Percentiles rank a stretch among this genome's conserved stretches.
phyloP scores from a whole-genome alignment of 441 rosid species.

The Arabidopsis hybrid region DNA sequence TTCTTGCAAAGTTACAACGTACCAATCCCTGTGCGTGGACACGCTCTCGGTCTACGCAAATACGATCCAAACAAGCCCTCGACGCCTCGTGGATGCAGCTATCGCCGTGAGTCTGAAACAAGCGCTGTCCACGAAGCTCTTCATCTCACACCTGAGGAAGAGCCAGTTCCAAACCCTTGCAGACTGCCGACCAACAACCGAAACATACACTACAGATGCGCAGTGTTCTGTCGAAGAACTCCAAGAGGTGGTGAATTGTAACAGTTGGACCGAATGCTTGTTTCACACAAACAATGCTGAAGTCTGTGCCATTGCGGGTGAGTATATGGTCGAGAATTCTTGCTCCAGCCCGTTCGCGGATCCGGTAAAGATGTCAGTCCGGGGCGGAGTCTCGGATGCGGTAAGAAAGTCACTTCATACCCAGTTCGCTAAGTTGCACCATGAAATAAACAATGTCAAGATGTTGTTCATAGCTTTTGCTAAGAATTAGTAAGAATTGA shows the following conservation, averaged over 20 bases:
- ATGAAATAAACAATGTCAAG: conserved; percentile 9
- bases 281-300: conserved; percentile 74
- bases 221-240: background rate
- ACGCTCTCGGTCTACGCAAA: conserved; percentile 58
- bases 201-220: conserved; percentile 22
- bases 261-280: background rate
- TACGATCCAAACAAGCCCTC: conserved; percentile 62
- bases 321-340: conserved; percentile 54
- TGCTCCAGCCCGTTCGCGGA: conserved; percentile 69
- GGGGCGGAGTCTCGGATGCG: background rate
- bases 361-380: conserved; percentile 37
- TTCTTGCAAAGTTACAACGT: conserved; percentile 60
- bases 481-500: conserved; percentile 13
- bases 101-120: conserved; percentile 59
- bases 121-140: conserved; percentile 56
- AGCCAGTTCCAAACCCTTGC: conserved; percentile 60
- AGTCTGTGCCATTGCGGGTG: conserved; percentile 77
- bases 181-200: conserved; percentile 55
- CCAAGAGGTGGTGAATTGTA: conserved; percentile 52
- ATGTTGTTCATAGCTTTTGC: conserved; percentile 45
- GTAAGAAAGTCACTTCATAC: conserved; percentile 42
- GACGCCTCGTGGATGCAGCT: conserved; percentile 60
- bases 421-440: conserved; percentile 17
- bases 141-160: conserved; percentile 53
- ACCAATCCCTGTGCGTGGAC: conserved; percentile 62